A percentile compares a stretch with the other conserved stretches of the same genome.
These are phyloP conservation scores for Fusarium keratoplasticum DNA, from an alignment of 2,329 filamentous ascomycete genomes.

Conservation along the genomic window DNA sequence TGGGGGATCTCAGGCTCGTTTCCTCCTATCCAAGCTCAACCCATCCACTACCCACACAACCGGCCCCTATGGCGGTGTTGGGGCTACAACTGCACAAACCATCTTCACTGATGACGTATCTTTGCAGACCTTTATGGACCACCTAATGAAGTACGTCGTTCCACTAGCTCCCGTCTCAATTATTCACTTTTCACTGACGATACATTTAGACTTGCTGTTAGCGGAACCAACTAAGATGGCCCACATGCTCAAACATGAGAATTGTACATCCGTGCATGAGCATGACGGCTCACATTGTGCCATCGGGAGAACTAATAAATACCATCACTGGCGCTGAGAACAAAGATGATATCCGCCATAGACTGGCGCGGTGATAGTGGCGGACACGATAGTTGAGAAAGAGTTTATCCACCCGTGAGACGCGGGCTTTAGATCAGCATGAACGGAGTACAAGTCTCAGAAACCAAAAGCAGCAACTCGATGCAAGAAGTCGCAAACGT, in stretches of 20 bases:
- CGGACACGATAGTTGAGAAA: neutral
- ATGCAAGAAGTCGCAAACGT: neutral
- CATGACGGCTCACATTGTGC: neutral
- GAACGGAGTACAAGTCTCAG: neutral
- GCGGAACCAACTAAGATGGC: constrained; percentile 67
- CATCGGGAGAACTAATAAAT: neutral
- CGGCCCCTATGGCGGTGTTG: constrained; percentile 89
- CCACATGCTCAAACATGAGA: neutral
- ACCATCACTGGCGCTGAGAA: neutral
- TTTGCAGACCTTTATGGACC: constrained; percentile 98
- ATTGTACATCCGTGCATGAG: neutral
- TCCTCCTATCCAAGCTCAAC: constrained; percentile 96
- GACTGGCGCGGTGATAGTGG: neutral
- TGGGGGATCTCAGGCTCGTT: constrained; percentile 97
- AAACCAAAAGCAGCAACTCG: neutral
- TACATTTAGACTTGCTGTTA: constrained; percentile 66
- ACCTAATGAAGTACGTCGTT: constrained; percentile 90
- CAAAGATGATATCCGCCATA: neutral
- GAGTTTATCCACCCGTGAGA: neutral
- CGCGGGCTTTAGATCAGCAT: neutral
- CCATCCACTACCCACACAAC: constrained; percentile 97
- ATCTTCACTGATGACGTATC: constrained; percentile 99
- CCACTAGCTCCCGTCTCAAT: neutral
- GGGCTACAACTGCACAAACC: constrained; percentile 88
- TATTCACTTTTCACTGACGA: neutral